Evolutionary conservation across 768 basidiomycete genomes (phyloP).

Genomic region (Leccinum broughii): DNA sequence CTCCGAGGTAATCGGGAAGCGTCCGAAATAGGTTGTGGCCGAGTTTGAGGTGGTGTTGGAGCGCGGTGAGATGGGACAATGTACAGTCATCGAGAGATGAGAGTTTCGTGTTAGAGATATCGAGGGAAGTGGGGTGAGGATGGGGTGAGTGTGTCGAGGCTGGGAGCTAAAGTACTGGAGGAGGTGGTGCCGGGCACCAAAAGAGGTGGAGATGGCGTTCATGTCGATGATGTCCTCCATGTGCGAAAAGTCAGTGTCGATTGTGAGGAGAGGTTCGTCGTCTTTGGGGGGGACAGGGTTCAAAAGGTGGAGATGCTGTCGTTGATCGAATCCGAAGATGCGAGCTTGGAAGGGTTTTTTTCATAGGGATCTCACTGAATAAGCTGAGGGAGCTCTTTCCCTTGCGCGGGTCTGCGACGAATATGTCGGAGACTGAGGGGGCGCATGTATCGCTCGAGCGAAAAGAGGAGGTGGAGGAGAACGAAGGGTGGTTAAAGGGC

Average conservation of each 20-base stretch:
- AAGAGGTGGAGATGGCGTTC: slow-evolving; percentile 9
- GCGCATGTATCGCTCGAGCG: slow-evolving; percentile 30
- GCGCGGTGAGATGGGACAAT: no score
- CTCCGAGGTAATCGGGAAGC: no score
- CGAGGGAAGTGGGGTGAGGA: no score
- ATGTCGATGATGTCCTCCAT: slow-evolving; percentile 83
- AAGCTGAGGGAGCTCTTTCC: slow-evolving; percentile 47
- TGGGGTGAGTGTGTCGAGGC: no score
- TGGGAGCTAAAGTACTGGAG: no score
- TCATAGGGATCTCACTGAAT: slow-evolving; percentile 41
- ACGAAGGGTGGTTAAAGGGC: slow-evolving; percentile 29
- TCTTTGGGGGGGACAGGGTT: not conserved
- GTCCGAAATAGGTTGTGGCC: no score
- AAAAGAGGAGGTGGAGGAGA: slow-evolving; percentile 35
- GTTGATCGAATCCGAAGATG: slow-evolving; percentile 33
- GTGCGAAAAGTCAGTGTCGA: slow-evolving; percentile 41
- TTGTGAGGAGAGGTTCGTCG: slow-evolving; percentile 25
- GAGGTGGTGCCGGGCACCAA: not conserved
- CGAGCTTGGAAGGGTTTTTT: slow-evolving; percentile 41
- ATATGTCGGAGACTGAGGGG: slow-evolving; percentile 36
- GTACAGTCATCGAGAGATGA: no score
- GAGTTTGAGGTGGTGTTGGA: no score
- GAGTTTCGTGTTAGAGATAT: no score
- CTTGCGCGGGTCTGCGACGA: slow-evolving; percentile 42
- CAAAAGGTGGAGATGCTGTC: slow-evolving; percentile 31